These are phyloP conservation scores for Gamsiella multidivaricata DNA, from an alignment of 192 early-diverging fungal species.

Conservation along the genomic window DNA sequence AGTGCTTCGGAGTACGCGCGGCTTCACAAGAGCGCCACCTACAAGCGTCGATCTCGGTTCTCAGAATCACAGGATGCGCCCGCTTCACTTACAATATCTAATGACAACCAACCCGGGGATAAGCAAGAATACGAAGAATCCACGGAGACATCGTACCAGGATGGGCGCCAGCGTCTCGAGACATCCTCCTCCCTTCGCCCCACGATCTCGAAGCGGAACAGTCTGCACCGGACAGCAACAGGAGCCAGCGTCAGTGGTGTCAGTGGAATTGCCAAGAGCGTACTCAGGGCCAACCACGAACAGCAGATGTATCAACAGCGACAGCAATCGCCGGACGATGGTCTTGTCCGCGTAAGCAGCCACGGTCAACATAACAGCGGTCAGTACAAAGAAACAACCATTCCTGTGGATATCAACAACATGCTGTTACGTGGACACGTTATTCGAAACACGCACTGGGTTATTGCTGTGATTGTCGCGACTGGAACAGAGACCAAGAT, in stretches of 20 bases:
- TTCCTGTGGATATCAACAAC: slow-evolving; percentile 84
- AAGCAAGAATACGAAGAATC: slow-evolving; percentile 35
- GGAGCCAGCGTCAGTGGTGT: slow-evolving; percentile 10
- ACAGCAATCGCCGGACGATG: not conserved
- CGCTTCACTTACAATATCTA: not conserved
- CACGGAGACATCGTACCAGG: not conserved
- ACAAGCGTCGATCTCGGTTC: slow-evolving; percentile 23
- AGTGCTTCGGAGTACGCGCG: slow-evolving; percentile 48
- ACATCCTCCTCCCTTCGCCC: slow-evolving; percentile 5
- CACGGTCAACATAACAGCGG: no score
- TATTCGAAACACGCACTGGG: slow-evolving; percentile 92
- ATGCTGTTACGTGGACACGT: slow-evolving; percentile 90
- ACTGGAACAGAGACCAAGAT: slow-evolving; percentile 95
- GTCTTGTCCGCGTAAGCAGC: no score
- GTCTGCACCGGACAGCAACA: slow-evolving; percentile 34
- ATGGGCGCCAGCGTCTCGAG: no score
- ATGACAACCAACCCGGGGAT: not conserved
- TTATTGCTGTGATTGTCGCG: slow-evolving; percentile 82
- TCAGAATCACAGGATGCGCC: slow-evolving; percentile 8
- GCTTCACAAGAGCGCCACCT: slow-evolving; percentile 23
- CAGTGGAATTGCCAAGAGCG: slow-evolving; percentile 44
- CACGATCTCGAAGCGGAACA: slow-evolving; percentile 17
- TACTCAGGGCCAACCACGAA: slow-evolving; percentile 41
- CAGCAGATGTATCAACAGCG: slow-evolving; percentile 41
- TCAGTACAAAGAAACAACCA: slow-evolving; percentile 43